Conservation (phyloP, 345 rosid species). For the Hypericum androsaemum region DNA sequence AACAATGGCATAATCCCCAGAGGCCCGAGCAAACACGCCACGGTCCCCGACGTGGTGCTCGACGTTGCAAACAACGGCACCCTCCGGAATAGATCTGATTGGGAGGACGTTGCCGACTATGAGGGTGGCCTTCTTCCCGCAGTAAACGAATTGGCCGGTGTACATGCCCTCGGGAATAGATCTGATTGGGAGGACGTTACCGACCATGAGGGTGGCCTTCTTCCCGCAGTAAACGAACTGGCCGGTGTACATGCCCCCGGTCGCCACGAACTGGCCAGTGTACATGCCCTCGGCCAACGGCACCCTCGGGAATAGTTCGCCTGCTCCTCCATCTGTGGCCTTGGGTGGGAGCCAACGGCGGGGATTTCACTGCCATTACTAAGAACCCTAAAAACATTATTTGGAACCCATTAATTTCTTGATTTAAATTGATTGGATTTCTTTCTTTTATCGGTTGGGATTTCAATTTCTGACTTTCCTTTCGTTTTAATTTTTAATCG, state of each 20-base stretch:
- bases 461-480: too few relatives aligned
- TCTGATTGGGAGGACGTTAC: slow-evolving; percentile 19
- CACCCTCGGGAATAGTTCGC: too few relatives aligned
- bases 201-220: slow-evolving; percentile 18
- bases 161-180: slow-evolving; percentile 22
- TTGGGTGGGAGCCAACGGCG: too few relatives aligned
- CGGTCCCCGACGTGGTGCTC: slow-evolving; percentile 17
- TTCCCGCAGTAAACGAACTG: slow-evolving; percentile 20
- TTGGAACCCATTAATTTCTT: too few relatives aligned
- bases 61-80: slow-evolving; percentile 20
- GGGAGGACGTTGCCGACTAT: slow-evolving; percentile 20
- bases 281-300: too few relatives aligned
- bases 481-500: too few relatives aligned
- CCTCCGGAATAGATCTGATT: slow-evolving; percentile 17
- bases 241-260: slow-evolving; percentile 21
- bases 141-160: slow-evolving; percentile 17
- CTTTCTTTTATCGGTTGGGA: too few relatives aligned
- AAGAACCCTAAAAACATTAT: too few relatives aligned
- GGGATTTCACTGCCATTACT: too few relatives aligned
- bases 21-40: slow-evolving; percentile 9
- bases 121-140: slow-evolving; percentile 19
- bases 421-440: too few relatives aligned
- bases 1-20: slow-evolving; percentile 13
- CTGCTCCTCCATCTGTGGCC: too few relatives aligned
- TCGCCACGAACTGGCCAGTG: too few relatives aligned